Percentiles rank a stretch among this genome's conserved stretches.
These are phyloP conservation scores for Metschnikowia drakensbergensis DNA, from an alignment of 805 yeast genomes.

Conservation along the genomic window DNA sequence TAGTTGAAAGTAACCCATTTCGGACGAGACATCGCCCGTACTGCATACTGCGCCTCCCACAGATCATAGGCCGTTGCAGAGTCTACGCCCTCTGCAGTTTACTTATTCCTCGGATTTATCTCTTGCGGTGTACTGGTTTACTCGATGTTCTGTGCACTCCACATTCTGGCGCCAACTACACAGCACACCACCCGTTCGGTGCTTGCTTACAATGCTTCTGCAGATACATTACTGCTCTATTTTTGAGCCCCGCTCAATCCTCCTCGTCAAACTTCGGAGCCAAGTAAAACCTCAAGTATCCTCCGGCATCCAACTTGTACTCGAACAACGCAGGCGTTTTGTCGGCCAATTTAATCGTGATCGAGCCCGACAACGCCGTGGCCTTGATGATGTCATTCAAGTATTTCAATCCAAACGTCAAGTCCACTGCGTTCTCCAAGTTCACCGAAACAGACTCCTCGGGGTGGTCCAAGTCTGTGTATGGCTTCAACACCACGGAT, in stretches of 20 bases:
- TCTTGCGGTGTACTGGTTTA: no score
- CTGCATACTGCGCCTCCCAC: no score
- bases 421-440: conserved; percentile 79
- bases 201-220: no score
- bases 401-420: conserved; percentile 89
- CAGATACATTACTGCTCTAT: neutral
- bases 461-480: conserved; percentile 74
- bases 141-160: no score
- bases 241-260: conserved; percentile 34
- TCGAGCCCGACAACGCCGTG: conserved; percentile 67
- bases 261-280: conserved; percentile 98
- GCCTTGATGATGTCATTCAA: conserved; percentile 90
- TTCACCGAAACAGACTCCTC: conserved; percentile 72
- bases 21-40: no score
- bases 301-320: conserved; percentile 79
- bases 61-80: no score
- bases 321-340: conserved; percentile 93
- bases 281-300: conserved; percentile 89
- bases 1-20: no score
- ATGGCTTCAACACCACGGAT: conserved; percentile 79
- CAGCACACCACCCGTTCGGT: no score
- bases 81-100: no score
- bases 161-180: no score
- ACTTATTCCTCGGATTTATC: no score
- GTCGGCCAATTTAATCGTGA: conserved; percentile 82